Evolutionary conservation across 768 basidiomycete species (phyloP), one percentile per base, ranked within the genome.

Genomic region (Zangia roseola): DNA sequence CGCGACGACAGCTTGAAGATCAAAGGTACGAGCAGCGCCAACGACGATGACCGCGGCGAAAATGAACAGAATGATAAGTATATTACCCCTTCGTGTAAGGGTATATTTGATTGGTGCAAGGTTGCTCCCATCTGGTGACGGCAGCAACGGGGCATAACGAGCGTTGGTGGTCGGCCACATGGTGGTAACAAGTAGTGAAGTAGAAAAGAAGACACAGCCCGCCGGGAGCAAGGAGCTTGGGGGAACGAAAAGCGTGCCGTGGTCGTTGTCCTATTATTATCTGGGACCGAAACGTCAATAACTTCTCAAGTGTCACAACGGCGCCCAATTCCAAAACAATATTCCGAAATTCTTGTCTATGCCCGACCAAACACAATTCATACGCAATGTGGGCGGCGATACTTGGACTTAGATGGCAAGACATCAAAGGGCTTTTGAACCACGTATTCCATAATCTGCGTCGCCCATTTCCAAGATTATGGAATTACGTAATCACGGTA

Each of bases 151-250:
- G 14, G 47, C 20, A 38, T 56, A 55, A 47, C 54, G 59, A 37
- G 26, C 23, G 14, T 25, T 6, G 23, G 50, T 23, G 21, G 16
- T 50, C 17, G 38, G 40, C 63, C 60, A 60, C 60, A 60, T 63
- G 30, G 26, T 19, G 26, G 25, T 6, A 31, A 31, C 31, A 31
- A 31, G 26, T 5, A 14, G 42, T 4, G 26, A 19, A 9, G 24
- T 16, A 16, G 1, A 20, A 19, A 25, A 19, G 16, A 17, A 17
- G 23, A 34, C 19, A 40, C 40, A 23, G 26, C 37, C 53, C 55
- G 28, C 53, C 53, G 40, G 53, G 50, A 51, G 52, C 20, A 10
- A 34, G 13, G 34, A n/a, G 30, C 16, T 21, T 10, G 12, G 7
- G 16, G n/a, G 20, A 23, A 10, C 35, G 6, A 14, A 30, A n/a